These are phyloP conservation scores for Aspergillus costaricaensis DNA, from an alignment of 2,329 filamentous ascomycete species.

Conservation along the genomic window DNA sequence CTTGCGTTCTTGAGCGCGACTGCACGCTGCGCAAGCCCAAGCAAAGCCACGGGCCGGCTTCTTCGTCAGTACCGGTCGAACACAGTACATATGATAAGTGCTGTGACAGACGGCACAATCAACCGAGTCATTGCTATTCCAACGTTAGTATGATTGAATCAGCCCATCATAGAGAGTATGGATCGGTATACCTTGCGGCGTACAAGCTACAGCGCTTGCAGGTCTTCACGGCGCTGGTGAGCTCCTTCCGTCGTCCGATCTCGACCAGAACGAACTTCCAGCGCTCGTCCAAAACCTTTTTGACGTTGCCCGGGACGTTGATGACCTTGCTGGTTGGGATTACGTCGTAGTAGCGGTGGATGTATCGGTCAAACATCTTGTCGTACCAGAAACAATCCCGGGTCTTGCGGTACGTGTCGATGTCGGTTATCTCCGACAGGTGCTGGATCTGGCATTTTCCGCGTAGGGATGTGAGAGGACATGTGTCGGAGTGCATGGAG, in stretches of 20 bases:
- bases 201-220: conserved; percentile 92
- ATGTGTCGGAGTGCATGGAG: conserved; percentile 98
- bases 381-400: conserved; percentile 95
- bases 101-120: conserved; percentile 93
- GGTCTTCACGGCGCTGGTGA: conserved; percentile 92
- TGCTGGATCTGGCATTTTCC: conserved; percentile 92
- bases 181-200: conserved; percentile 72
- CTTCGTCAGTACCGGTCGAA: conserved; percentile 85
- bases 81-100: conserved; percentile 98
- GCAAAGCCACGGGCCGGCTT: conserved; percentile 97
- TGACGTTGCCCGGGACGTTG: conserved; percentile 93
- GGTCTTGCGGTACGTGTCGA: conserved; percentile 80
- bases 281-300: conserved; percentile 90
- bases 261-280: conserved; percentile 98
- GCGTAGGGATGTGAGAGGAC: conserved; percentile 85
- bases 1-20: conserved; percentile 90
- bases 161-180: neutral
- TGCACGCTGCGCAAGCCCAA: conserved; percentile 96
- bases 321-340: conserved; percentile 90
- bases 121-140: conserved; percentile 79
- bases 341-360: conserved; percentile 95
- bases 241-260: conserved; percentile 87
- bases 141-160: conserved; percentile 17
- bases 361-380: conserved; percentile 96
- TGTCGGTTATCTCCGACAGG: conserved; percentile 77